Base-by-base conservation (phyloP, 768 basidiomycete genomes). In the Gloeophyllum trabeum region DNA sequence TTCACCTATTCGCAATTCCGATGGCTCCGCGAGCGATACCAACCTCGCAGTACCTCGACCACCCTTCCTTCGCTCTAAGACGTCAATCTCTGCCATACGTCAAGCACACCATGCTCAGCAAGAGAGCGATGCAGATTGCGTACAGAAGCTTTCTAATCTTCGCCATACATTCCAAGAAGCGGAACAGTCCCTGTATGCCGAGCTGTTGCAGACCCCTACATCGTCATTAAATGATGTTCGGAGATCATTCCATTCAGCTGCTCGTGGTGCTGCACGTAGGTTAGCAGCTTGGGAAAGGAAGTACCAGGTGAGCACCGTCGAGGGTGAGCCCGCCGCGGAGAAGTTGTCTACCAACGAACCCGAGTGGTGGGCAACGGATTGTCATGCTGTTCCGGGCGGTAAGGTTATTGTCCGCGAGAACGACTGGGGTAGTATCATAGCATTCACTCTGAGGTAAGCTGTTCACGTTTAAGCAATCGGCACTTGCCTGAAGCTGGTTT, bases 341-440 rank as follows among this genome's bases (percentile, higher is more conserved):
- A 16, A 53, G 40, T 30, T 47, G 41, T 46, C 52, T 19, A 55
- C 54, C 6, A 49, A 53, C n/a, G 73, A 78, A 43, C 81, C 81
- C 1, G 70, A 66, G 24, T 87, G 82, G 82, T 84, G 79, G 80
- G 57, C 53, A 13, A 60, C 58, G 16, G 69, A 67, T 6, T 77
- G 66, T 52, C 78, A 86, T 61, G 73, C 70, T 24, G 62, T 81
- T 14, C 80, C 82, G n/a, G 73, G 75, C 3, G 70, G 76, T 5
- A 78, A 73, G 51, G 66, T 83, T 4, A 69, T 84, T 45, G 71
- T 85, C 6, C 57, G 73, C 39, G 84, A 86, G 52, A 67, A 73
- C 51, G 81, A 84, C 55, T 81, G 77, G 80, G 81, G 81, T 5
- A 84, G 81, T 54, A 75, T 87, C 38, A 85, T 85, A 48, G 77